Evolutionary conservation across 1,284 basidiomycete genomes (phyloP).

Genomic region (Spongispora temasekensis): DNA sequence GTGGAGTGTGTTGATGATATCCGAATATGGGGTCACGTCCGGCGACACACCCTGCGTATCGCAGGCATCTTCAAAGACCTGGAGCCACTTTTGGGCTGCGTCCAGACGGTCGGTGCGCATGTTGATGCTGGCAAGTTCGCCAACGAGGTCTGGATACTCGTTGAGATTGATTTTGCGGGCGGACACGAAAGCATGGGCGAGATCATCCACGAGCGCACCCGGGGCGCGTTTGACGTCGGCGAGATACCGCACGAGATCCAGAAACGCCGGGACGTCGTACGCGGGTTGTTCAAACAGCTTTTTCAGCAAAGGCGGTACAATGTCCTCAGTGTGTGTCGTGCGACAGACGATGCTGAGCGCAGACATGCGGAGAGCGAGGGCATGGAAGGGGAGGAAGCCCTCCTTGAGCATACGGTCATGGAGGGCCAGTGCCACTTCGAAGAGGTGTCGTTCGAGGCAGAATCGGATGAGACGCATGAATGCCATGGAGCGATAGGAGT

Average conservation of each 20-base stretch:
- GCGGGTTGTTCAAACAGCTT: constrained; percentile 33
- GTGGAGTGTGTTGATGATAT: constrained; percentile 41
- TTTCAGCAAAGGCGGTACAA: constrained; percentile 28
- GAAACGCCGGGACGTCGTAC: constrained; percentile 42
- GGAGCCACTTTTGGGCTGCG: constrained; percentile 38
- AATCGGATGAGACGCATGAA: constrained; percentile 31
- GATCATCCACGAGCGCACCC: constrained; percentile 34
- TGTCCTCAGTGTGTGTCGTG: constrained; percentile 17
- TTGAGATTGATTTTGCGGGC: constrained; percentile 36
- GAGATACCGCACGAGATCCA: constrained; percentile 41
- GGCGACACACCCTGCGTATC: constrained; percentile 15
- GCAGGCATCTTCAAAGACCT: constrained; percentile 29
- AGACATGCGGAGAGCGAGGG: constrained; percentile 44
- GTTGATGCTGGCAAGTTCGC: constrained; percentile 41
- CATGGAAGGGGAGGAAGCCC: constrained; percentile 39
- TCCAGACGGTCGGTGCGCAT: constrained; percentile 37
- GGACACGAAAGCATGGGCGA: constrained; percentile 40
- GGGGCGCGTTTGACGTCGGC: constrained; percentile 29
- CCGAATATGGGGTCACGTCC: constrained; percentile 37
- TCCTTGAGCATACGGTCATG: constrained; percentile 45
- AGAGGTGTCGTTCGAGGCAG: constrained; percentile 28
- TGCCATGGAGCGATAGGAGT: constrained; percentile 29
- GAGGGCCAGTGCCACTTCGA: constrained; percentile 41
- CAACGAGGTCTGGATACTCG: constrained; percentile 36
- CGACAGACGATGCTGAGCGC: constrained; percentile 31